These are phyloP conservation scores for Mycena vulgaris DNA, from an alignment of 768 basidiomycete genomes.

Conservation along the genomic window DNA sequence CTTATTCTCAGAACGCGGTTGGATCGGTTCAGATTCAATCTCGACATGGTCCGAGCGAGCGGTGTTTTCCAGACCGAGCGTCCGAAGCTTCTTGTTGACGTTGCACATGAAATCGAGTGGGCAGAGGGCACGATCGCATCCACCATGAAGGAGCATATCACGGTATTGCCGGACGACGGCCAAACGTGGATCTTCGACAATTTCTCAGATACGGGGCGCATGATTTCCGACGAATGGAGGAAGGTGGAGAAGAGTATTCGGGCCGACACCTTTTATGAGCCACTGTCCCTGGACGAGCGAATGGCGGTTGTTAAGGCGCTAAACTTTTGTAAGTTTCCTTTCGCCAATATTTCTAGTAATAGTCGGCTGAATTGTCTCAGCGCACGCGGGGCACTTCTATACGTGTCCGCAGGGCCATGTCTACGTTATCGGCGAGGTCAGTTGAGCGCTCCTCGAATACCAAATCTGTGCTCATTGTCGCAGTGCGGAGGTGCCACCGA, in stretches of 20 bases:
- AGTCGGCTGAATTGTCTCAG: conserved; percentile 39
- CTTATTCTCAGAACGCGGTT: conserved; percentile 62
- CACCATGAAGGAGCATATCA: conserved; percentile 38
- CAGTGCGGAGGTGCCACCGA: conserved; percentile 75
- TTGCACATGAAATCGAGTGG: conserved; percentile 11
- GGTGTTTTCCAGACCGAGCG: conserved; percentile 44
- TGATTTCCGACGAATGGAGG: conserved; percentile 65
- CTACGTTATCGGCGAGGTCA: conserved; percentile 71
- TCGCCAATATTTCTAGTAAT: background rate
- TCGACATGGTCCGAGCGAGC: conserved; percentile 51
- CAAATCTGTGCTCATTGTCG: background rate
- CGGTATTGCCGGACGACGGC: conserved; percentile 44
- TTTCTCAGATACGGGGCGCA: conserved; percentile 53
- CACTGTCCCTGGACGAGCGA: conserved; percentile 69
- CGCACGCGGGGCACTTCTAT: conserved; percentile 62
- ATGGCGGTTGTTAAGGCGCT: conserved; percentile 65
- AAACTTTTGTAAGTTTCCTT: conserved; percentile 58
- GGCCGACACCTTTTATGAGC: conserved; percentile 63
- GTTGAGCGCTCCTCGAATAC: conserved; percentile 34
- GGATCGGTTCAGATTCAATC: conserved; percentile 66
- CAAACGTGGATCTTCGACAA: conserved; percentile 61
- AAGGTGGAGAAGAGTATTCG: conserved; percentile 57
- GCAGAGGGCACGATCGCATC: conserved; percentile 27
- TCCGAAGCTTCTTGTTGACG: conserved; percentile 39
- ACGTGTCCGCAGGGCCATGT: conserved; percentile 73